Conservation (phyloP, 2,329 filamentous ascomycete genomes). For the Trichoderma sp. region DNA sequence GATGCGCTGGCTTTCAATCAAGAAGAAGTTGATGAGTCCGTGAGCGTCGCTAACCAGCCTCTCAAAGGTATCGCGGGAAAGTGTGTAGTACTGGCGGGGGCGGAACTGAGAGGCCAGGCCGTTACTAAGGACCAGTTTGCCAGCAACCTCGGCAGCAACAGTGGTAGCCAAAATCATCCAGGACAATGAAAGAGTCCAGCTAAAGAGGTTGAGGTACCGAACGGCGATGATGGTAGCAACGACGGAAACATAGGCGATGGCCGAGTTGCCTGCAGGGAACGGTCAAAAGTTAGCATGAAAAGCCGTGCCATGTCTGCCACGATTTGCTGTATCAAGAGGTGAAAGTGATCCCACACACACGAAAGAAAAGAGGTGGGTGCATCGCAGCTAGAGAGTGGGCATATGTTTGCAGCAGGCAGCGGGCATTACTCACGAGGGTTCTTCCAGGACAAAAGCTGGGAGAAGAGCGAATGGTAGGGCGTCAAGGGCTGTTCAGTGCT, state of each 20-base stretch:
- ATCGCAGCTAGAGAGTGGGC: not conserved
- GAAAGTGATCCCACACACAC: not conserved
- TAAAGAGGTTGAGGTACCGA: constrained; percentile 64
- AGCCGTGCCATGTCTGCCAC: not conserved
- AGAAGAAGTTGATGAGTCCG: constrained; percentile 69
- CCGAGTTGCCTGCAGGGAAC: constrained; percentile 53
- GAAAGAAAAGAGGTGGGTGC: not conserved
- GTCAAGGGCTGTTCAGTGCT: constrained; percentile 61
- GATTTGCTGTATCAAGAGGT: not conserved
- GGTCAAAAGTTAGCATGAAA: constrained; percentile 19
- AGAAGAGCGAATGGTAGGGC: constrained; percentile 70
- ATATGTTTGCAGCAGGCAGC: not conserved
- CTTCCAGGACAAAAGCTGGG: constrained; percentile 66
- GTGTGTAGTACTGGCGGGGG: constrained; percentile 64
- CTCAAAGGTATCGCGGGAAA: constrained; percentile 62
- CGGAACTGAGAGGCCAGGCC: constrained; percentile 64
- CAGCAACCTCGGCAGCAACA: constrained; percentile 58
- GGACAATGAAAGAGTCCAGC: constrained; percentile 63
- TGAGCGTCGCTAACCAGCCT: constrained; percentile 60
- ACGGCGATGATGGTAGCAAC: constrained; percentile 59
- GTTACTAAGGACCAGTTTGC: constrained; percentile 59
- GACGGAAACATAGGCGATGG: constrained; percentile 59
- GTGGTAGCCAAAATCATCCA: constrained; percentile 61
- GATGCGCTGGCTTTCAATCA: constrained; percentile 67
- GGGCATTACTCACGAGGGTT: constrained; percentile 55